These are phyloP conservation scores for Rosa multiflora DNA, from an alignment of 306 rosid species.

Conservation along the genomic window DNA sequence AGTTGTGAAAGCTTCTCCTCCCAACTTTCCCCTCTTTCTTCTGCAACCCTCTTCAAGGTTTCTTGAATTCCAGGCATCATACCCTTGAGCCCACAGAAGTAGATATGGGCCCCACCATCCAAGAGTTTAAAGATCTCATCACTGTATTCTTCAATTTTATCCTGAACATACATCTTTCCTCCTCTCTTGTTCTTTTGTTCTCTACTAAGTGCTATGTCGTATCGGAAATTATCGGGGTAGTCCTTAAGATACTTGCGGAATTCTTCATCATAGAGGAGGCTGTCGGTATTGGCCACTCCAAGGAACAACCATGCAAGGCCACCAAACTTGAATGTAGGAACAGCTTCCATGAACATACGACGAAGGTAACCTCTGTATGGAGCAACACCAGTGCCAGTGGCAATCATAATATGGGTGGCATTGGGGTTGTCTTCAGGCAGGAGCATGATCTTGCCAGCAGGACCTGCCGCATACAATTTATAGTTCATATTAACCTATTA, in stretches of 20 bases:
- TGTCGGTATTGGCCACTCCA: slow-evolving; percentile 86
- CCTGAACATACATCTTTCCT: slow-evolving; percentile 98
- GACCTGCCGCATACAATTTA: slow-evolving; percentile 53
- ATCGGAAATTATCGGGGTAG: slow-evolving; percentile 80
- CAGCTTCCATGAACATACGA: slow-evolving; percentile 94
- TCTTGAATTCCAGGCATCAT: slow-evolving; percentile 99
- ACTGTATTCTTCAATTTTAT: slow-evolving; percentile 93
- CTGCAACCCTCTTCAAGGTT: slow-evolving; percentile 86
- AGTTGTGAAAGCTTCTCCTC: slow-evolving; percentile 86
- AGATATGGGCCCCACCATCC: slow-evolving; percentile 90
- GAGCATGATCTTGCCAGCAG: slow-evolving; percentile 97
- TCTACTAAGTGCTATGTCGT: slow-evolving; percentile 74
- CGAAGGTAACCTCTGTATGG: slow-evolving; percentile 97
- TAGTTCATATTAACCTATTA: neutral
- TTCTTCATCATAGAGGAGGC: slow-evolving; percentile 87
- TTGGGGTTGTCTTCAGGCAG: slow-evolving; percentile 90
- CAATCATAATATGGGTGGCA: slow-evolving; percentile 98
- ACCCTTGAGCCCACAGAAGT: slow-evolving; percentile 95
- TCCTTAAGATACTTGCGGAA: slow-evolving; percentile 81
- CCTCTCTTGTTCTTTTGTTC: slow-evolving; percentile 86
- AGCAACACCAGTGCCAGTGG: slow-evolving; percentile 92
- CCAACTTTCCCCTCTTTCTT: slow-evolving; percentile 87
- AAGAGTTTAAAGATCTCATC: slow-evolving; percentile 81
- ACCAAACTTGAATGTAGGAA: slow-evolving; percentile 72
- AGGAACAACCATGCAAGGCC: slow-evolving; percentile 98